These are phyloP conservation scores for Ophiocordyceps camponoti-floridani DNA, from an alignment of 2,329 filamentous ascomycete species.

Conservation along the genomic window DNA sequence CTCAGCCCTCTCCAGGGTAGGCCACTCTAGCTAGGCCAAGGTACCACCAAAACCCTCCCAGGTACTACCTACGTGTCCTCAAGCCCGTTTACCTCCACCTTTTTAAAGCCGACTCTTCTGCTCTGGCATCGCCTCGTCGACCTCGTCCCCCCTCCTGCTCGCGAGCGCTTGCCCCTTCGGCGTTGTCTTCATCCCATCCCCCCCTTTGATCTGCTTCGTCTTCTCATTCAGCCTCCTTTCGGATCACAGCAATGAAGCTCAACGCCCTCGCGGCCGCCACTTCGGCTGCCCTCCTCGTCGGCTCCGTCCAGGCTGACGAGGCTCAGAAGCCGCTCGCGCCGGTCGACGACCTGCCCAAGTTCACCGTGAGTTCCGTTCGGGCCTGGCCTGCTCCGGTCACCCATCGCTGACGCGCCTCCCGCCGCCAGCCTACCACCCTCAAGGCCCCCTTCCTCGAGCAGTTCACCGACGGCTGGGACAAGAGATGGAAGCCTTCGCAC, in stretches of 20 bases:
- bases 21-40: too few species aligned
- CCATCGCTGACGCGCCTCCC: constrained; percentile 1
- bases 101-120: constrained; percentile 1
- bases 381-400: neutral
- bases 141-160: neutral
- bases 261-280: constrained; percentile 60
- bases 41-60: neutral
- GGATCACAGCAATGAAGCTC: constrained; percentile 51
- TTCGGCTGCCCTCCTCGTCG: constrained; percentile 54
- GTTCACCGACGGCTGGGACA: constrained; percentile 92
- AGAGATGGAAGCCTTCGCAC: constrained; percentile 83
- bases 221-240: constrained; percentile 4
- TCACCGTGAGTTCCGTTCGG: constrained; percentile 51
- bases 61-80: constrained; percentile 1
- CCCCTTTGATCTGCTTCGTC: neutral
- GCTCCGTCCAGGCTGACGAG: constrained; percentile 52
- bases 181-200: neutral
- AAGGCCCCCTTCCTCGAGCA: constrained; percentile 96
- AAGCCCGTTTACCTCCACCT: neutral
- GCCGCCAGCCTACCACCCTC: constrained; percentile 56
- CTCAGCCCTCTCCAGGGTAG: too few species aligned
- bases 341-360: constrained; percentile 52
- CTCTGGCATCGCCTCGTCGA: neutral
- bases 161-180: neutral
- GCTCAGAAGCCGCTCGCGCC: constrained; percentile 41